Conservation (phyloP, 208 protist species). For the Wallacemonas sp. region DNA sequence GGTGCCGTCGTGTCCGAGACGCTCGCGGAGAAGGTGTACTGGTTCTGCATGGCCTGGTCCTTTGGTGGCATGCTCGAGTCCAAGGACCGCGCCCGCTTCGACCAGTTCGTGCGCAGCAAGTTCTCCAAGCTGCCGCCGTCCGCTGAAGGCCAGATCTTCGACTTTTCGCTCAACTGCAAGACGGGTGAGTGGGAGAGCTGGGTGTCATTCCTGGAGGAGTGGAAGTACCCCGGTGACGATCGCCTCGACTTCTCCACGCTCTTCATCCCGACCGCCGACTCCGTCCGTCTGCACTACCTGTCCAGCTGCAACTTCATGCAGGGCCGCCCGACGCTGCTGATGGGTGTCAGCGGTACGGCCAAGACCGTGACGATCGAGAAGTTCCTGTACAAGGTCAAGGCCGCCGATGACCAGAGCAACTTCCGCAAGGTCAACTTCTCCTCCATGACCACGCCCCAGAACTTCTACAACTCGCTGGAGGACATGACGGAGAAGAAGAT, state of each 20-base stretch:
- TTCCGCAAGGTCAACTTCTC: slow-evolving; percentile 95
- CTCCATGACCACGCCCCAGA: slow-evolving; percentile 92
- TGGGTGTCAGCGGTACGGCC: slow-evolving; percentile 94
- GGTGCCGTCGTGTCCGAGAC: slow-evolving; percentile 70
- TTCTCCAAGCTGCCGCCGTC: slow-evolving; percentile 63
- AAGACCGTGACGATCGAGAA: slow-evolving; percentile 96
- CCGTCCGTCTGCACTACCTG: slow-evolving; percentile 94
- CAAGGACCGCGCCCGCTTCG: slow-evolving; percentile 93
- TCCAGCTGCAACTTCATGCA: slow-evolving; percentile 89
- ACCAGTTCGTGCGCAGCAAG: slow-evolving; percentile 89
- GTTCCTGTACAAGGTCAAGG: slow-evolving; percentile 85
- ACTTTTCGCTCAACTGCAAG: slow-evolving; percentile 94
- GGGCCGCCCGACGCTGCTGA: slow-evolving; percentile 83
- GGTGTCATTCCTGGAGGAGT: slow-evolving; percentile 85
- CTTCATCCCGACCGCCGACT: slow-evolving; percentile 97
- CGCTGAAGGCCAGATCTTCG: slow-evolving; percentile 88
- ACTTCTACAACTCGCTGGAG: slow-evolving; percentile 92
- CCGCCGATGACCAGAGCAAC: slow-evolving; percentile 75
- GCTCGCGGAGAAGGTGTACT: slow-evolving; percentile 93
- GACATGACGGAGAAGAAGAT: slow-evolving; percentile 96
- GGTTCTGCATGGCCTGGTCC: slow-evolving; percentile 94
- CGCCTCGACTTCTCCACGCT: slow-evolving; percentile 93
- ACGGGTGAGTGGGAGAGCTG: slow-evolving; percentile 90
- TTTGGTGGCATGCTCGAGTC: slow-evolving; percentile 95
- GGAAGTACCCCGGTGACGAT: slow-evolving; percentile 93